Conservation (phyloP, 768 basidiomycete species). For the Lactarius hatsudake region DNA sequence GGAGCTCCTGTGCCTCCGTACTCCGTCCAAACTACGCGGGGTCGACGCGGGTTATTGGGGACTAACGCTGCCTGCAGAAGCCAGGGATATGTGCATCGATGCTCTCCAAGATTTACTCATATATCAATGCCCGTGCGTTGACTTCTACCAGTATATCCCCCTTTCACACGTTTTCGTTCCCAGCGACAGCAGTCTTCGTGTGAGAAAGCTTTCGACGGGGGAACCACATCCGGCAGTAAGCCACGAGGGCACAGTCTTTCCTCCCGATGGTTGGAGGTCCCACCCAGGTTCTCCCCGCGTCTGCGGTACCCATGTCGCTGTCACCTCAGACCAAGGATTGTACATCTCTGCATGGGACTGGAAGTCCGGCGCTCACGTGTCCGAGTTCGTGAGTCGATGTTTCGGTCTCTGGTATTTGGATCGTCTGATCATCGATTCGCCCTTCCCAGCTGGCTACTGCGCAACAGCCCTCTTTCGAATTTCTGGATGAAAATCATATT, state of each 20-base stretch:
- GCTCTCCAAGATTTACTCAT: neutral
- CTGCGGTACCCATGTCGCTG: neutral
- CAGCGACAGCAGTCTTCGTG: neutral
- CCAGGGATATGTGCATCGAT: neutral
- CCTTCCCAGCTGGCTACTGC: neutral
- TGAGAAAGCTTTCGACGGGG: neutral
- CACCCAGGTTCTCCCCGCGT: neutral
- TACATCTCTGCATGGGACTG: constrained; percentile 5
- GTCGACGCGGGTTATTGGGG: neutral
- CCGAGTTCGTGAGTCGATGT: neutral
- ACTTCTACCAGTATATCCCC: neutral
- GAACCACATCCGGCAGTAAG: neutral
- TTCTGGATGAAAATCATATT: constrained; percentile 1
- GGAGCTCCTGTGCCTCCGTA: neutral
- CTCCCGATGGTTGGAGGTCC: neutral
- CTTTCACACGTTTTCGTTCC: neutral
- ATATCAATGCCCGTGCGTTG: neutral
- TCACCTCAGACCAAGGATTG: constrained; percentile 2
- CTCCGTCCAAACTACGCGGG: neutral
- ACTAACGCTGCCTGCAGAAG: neutral
- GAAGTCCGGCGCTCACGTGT: neutral
- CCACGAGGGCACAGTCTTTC: neutral
- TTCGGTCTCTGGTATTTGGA: neutral
- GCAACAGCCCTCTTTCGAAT: neutral
- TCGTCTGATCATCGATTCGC: neutral